Percentiles rank a stretch among this genome's conserved stretches.
Conservation (phyloP, 495 filamentous ascomycete genomes). For the Geopyxis carbonaria region DNA sequence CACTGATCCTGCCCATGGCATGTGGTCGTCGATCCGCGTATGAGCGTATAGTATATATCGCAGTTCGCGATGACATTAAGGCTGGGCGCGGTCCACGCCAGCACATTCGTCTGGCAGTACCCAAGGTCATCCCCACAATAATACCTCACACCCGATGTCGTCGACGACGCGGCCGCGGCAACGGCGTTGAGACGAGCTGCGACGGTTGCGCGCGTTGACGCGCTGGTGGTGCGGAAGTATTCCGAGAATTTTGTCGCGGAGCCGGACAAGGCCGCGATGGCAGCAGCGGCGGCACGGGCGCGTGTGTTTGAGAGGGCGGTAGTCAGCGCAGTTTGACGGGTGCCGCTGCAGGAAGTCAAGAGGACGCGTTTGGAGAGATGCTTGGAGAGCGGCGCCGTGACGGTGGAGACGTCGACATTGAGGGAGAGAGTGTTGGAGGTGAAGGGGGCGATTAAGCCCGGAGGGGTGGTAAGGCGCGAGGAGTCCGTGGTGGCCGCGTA, state of each 20-base stretch:
- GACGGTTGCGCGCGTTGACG: conserved; percentile 31
- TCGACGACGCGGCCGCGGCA: conserved; percentile 31
- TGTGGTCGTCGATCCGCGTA: conserved; percentile 29
- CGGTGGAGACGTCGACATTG: conserved; percentile 35
- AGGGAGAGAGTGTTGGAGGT: conserved; percentile 33
- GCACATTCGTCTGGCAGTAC: too few relatives aligned
- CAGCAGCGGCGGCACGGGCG: conserved; percentile 34
- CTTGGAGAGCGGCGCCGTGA: conserved; percentile 32
- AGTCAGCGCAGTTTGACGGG: conserved; percentile 27
- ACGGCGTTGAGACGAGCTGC: conserved; percentile 35
- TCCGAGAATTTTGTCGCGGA: conserved; percentile 36
- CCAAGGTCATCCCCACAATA: conserved; percentile 8
- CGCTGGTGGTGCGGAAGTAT: conserved; percentile 43
- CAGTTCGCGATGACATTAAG: conserved; percentile 39
- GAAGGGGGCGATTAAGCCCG: conserved; percentile 31
- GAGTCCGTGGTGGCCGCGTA: conserved; percentile 1
- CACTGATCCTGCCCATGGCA: conserved; percentile 45
- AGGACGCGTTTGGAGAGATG: conserved; percentile 35
- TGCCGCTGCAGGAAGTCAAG: conserved; percentile 34
- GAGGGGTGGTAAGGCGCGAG: conserved; percentile 28
- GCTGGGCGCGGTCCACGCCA: conserved; percentile 41
- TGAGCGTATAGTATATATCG: conserved; percentile 35
- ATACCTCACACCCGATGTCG: neutral
- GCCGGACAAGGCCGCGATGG: conserved; percentile 35
- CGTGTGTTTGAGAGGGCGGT: conserved; percentile 36